phyloP scores from a whole-genome alignment of 176 grass and related monocot species.

The Raddia distichophylla region DNA sequence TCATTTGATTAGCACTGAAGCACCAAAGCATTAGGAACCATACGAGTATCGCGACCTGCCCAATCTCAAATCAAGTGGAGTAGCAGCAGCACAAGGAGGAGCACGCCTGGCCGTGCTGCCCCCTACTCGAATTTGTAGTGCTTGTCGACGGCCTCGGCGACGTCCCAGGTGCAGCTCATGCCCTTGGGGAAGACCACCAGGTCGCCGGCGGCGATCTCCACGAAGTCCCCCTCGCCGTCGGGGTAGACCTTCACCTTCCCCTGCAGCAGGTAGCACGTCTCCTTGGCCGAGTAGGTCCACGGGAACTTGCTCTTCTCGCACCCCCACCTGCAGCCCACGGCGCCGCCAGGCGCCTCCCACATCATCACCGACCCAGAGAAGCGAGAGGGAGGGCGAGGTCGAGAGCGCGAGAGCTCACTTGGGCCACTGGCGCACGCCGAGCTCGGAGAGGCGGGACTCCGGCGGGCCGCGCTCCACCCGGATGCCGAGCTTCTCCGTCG shows the following conservation, averaged over 20 bases:
- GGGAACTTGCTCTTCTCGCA: constrained; percentile 88
- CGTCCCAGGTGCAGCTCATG: constrained; percentile 96
- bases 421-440: constrained; percentile 84
- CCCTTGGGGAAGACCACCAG: constrained; percentile 94
- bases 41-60: not conserved
- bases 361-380: not conserved
- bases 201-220: constrained; percentile 89
- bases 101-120: not conserved
- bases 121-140: constrained; percentile 89
- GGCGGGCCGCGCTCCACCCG: constrained; percentile 82
- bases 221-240: constrained; percentile 74
- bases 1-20: not conserved
- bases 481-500: constrained; percentile 87
- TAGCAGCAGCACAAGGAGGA: not conserved
- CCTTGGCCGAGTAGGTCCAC: constrained; percentile 89
- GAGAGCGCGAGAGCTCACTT: constrained; percentile 53
- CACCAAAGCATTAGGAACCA: not conserved
- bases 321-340: constrained; percentile 59
- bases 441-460: constrained; percentile 74
- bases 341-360: not conserved
- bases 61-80: not conserved
- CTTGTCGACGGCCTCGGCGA: constrained; percentile 85
- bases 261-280: constrained; percentile 93
- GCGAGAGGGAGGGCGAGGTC: not conserved
- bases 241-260: constrained; percentile 99